A percentile compares a stretch with the other conserved stretches of the same genome.
phyloP scores from a whole-genome alignment of 805 yeast genomes.

The Huiozyma sinensis region DNA sequence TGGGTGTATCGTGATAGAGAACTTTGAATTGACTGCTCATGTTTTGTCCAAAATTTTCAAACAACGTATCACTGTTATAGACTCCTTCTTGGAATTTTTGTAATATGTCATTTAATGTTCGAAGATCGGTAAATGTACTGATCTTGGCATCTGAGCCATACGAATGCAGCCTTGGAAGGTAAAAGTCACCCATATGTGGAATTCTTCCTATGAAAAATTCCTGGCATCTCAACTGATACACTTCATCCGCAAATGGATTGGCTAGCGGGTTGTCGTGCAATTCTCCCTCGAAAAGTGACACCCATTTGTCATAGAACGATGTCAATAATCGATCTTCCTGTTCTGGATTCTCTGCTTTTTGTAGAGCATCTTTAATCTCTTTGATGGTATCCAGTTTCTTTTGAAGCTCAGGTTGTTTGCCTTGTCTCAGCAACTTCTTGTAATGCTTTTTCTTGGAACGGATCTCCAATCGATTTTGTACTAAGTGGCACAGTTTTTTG shows the following conservation, averaged over 20 bases:
- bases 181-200: constrained; percentile 22
- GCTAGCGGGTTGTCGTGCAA: constrained; percentile 14
- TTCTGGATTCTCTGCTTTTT: constrained; percentile 6
- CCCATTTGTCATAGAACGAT: constrained; percentile 13
- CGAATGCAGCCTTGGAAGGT: constrained; percentile 18
- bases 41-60: constrained; percentile 13
- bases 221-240: constrained; percentile 16
- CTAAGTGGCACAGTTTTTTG: constrained; percentile 11
- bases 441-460: constrained; percentile 16
- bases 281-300: constrained; percentile 14
- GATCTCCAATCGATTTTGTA: constrained; percentile 11
- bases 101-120: constrained; percentile 7
- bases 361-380: constrained; percentile 7
- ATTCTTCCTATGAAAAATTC: constrained; percentile 21
- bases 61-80: constrained; percentile 8
- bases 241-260: constrained; percentile 16
- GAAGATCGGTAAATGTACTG: constrained; percentile 12
- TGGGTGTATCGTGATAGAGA: constrained; percentile 17
- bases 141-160: constrained; percentile 9
- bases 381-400: constrained; percentile 8
- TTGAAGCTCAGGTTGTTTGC: constrained; percentile 10
- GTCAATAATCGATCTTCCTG: constrained; percentile 3
- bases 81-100: constrained; percentile 8
- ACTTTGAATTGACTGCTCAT: constrained; percentile 17
- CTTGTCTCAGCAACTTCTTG: constrained; percentile 12